Evolutionary conservation across 2,329 filamentous ascomycete genomes (phyloP).

Genomic region (Penicillium verrucosum): DNA sequence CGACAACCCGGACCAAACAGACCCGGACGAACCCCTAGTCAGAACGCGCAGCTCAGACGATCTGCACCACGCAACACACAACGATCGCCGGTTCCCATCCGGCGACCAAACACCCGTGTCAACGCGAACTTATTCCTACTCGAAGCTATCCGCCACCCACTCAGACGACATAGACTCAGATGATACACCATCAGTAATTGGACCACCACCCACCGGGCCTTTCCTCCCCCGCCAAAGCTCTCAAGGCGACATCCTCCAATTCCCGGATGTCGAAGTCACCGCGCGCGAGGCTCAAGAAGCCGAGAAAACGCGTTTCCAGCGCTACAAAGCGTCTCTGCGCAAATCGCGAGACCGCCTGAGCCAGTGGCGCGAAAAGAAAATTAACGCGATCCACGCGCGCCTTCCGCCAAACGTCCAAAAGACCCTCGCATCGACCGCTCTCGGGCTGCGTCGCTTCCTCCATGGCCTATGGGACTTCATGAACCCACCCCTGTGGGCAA

Average conservation of each 20-base stretch:
- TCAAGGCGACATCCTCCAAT: slow-evolving; percentile 59
- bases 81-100: slow-evolving; percentile 32
- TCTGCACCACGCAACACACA: slow-evolving; percentile 14
- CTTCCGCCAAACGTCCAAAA: slow-evolving; percentile 56
- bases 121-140: slow-evolving; percentile 33
- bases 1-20: slow-evolving; percentile 39
- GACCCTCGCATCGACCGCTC: slow-evolving; percentile 43
- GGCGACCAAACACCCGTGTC: slow-evolving; percentile 42
- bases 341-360: slow-evolving; percentile 19
- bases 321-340: slow-evolving; percentile 24
- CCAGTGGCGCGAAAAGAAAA: slow-evolving; percentile 21
- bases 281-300: slow-evolving; percentile 23
- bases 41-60: slow-evolving; percentile 35
- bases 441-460: slow-evolving; percentile 51
- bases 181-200: slow-evolving; percentile 26
- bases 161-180: slow-evolving; percentile 17
- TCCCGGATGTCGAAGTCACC: slow-evolving; percentile 43
- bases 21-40: slow-evolving; percentile 37
- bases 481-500: slow-evolving; percentile 97
- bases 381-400: slow-evolving; percentile 41
- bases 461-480: slow-evolving; percentile 85
- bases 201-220: slow-evolving; percentile 32
- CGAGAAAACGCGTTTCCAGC: slow-evolving; percentile 30
- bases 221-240: slow-evolving; percentile 41
- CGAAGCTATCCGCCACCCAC: slow-evolving; percentile 30